These are phyloP conservation scores for Amanita exitialis DNA, from an alignment of 768 basidiomycete species.

Conservation along the genomic window DNA sequence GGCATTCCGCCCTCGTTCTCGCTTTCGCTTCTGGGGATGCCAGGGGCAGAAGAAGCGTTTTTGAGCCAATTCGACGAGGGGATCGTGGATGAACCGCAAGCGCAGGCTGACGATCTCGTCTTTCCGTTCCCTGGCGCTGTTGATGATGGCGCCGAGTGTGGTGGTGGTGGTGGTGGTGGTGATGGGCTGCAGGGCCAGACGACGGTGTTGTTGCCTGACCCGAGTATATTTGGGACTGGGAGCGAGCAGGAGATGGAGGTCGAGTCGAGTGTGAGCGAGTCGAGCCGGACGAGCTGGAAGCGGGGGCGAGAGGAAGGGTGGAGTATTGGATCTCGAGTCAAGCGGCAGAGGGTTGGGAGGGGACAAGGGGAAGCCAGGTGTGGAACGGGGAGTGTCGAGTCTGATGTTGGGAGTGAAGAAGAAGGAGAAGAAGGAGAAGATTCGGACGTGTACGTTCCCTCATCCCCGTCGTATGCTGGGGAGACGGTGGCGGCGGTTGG, in stretches of 20 bases:
- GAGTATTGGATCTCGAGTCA: neutral
- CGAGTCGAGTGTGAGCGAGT: neutral
- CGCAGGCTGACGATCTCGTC: neutral
- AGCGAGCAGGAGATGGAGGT: neutral
- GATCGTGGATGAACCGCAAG: too few relatives aligned
- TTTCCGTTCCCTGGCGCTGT: neutral
- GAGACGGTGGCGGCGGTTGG: too few relatives aligned
- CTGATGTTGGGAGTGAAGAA: neutral
- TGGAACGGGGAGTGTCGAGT: neutral
- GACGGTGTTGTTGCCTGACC: too few relatives aligned
- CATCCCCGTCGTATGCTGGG: too few relatives aligned
- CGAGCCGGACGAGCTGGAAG: neutral
- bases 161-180: too few relatives aligned
- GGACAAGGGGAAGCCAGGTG: too few relatives aligned
- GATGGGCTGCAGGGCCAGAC: too few relatives aligned
- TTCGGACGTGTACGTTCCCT: conserved; percentile 20
- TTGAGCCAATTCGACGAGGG: neutral
- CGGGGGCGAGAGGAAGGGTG: neutral
- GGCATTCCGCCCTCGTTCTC: conserved; percentile 2
- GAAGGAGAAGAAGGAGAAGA: conserved; percentile 21
- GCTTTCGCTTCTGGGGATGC: neutral
- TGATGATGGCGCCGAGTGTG: too few relatives aligned
- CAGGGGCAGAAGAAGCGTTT: conserved; percentile 2
- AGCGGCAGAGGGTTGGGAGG: neutral
- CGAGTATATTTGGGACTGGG: too few relatives aligned